These are phyloP conservation scores for Alternaria brassicicola DNA, from an alignment of 2,329 filamentous ascomycete species.

Conservation along the genomic window DNA sequence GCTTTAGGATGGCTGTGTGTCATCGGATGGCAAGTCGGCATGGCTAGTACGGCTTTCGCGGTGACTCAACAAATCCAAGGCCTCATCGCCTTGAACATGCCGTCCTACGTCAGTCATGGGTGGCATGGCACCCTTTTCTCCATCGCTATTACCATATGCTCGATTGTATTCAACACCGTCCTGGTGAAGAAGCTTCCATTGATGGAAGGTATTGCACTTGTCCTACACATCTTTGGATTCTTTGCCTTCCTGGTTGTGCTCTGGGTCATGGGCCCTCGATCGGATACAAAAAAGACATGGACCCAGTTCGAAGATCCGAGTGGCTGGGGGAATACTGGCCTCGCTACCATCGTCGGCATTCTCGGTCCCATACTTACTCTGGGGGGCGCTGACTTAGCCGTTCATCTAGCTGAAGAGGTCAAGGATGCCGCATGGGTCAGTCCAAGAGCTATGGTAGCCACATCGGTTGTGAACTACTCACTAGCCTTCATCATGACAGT, in stretches of 20 bases:
- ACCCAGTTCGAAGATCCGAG: constrained; percentile 54
- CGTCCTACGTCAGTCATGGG: constrained; percentile 41
- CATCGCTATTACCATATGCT: constrained; percentile 50
- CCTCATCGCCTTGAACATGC: constrained; percentile 45
- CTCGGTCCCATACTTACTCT: constrained; percentile 40
- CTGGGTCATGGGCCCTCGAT: constrained; percentile 37
- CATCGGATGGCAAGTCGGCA: constrained; percentile 47
- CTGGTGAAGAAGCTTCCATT: constrained; percentile 47
- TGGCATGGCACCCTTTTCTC: constrained; percentile 59
- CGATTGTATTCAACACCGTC: constrained; percentile 48
- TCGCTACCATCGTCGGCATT: constrained; percentile 52
- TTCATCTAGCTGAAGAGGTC: constrained; percentile 43
- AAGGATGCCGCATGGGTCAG: constrained; percentile 27
- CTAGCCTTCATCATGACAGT: constrained; percentile 40
- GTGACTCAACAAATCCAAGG: constrained; percentile 30
- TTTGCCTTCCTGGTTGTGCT: constrained; percentile 54
- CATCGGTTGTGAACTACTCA: constrained; percentile 40
- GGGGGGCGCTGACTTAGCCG: constrained; percentile 40
- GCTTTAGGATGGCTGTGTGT: constrained; percentile 47
- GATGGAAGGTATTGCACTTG: constrained; percentile 42
- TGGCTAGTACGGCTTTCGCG: constrained; percentile 33
- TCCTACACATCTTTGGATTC: constrained; percentile 58
- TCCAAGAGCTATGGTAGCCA: constrained; percentile 47
- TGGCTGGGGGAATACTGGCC: constrained; percentile 47
- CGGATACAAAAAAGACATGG: constrained; percentile 49